phyloP scores from a whole-genome alignment of 2,329 filamentous ascomycete species.

The Neophaeococcomyces aloes region DNA sequence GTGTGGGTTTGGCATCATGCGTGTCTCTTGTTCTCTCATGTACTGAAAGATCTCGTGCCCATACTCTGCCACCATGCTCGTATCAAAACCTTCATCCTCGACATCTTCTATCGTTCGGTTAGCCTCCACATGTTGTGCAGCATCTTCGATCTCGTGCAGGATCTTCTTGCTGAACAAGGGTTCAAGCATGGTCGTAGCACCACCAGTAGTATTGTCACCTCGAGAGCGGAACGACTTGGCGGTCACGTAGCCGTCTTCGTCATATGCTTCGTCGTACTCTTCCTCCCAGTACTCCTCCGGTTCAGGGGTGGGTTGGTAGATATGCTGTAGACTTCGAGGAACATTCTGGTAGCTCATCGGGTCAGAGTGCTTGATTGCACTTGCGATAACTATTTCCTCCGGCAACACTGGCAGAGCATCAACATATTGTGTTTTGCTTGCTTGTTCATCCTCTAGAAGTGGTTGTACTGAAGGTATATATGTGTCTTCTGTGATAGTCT shows the following conservation, averaged over 20 bases:
- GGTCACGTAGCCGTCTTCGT: constrained; percentile 61
- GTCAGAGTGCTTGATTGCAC: background rate
- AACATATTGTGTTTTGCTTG: constrained; percentile 6
- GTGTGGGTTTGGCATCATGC: constrained; percentile 74
- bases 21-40: constrained; percentile 75
- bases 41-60: constrained; percentile 91
- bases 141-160: constrained; percentile 60
- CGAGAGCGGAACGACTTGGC: constrained; percentile 68
- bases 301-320: constrained; percentile 33
- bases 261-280: constrained; percentile 59
- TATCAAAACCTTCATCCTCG: constrained; percentile 84
- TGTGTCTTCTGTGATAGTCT: background rate
- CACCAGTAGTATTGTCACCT: constrained; percentile 60
- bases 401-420: constrained; percentile 12
- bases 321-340: constrained; percentile 15
- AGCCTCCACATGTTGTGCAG: constrained; percentile 55
- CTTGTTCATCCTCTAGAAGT: background rate
- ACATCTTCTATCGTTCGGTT: constrained; percentile 61
- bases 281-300: constrained; percentile 66
- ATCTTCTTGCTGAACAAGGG: constrained; percentile 61
- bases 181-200: constrained; percentile 55
- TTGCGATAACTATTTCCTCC: background rate
- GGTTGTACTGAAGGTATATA: constrained; percentile 7
- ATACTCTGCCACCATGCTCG: constrained; percentile 96
- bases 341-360: constrained; percentile 6